A percentile compares a stretch with the other conserved stretches of the same genome.
phyloP scores from a whole-genome alignment of 768 basidiomycete genomes.

The Rubroboletus pulcherrimus region DNA sequence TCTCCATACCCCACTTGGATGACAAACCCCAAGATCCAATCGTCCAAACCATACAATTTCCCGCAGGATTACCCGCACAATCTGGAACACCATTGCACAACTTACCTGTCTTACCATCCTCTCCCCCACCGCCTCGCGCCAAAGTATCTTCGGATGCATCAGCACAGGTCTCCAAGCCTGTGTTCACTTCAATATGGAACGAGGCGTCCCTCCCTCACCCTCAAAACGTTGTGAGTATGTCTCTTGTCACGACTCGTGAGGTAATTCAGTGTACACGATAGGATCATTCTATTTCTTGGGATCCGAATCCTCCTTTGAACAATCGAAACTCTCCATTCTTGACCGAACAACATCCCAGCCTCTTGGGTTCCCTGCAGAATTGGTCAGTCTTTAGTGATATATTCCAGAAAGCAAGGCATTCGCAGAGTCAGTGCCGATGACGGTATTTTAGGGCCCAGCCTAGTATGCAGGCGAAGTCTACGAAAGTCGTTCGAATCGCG shows the following conservation, averaged over 20 bases:
- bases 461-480: conserved; percentile 36
- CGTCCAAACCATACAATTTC: conserved; percentile 48
- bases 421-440: background rate
- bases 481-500: conserved; percentile 42
- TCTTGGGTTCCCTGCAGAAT: conserved; percentile 56
- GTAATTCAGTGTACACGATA: conserved; percentile 19
- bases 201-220: conserved; percentile 8
- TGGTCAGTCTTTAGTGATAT: conserved; percentile 40
- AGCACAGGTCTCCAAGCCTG: background rate
- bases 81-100: background rate
- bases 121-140: background rate
- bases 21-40: conserved; percentile 79
- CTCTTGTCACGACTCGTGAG: background rate
- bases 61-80: conserved; percentile 19
- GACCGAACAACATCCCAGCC: conserved; percentile 57
- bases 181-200: conserved; percentile 17
- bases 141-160: background rate
- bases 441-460: conserved; percentile 45
- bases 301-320: conserved; percentile 37
- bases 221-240: conserved; percentile 14
- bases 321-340: conserved; percentile 53
- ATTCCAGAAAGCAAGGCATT: background rate
- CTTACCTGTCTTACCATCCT: background rate
- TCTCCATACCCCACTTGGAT: conserved; percentile 63
- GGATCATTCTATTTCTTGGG: conserved; percentile 63